Percentiles rank a stretch among this genome's conserved stretches.
Conservation (phyloP, 2,329 filamentous ascomycete genomes). For the Fusarium tanahbumbuense region DNA sequence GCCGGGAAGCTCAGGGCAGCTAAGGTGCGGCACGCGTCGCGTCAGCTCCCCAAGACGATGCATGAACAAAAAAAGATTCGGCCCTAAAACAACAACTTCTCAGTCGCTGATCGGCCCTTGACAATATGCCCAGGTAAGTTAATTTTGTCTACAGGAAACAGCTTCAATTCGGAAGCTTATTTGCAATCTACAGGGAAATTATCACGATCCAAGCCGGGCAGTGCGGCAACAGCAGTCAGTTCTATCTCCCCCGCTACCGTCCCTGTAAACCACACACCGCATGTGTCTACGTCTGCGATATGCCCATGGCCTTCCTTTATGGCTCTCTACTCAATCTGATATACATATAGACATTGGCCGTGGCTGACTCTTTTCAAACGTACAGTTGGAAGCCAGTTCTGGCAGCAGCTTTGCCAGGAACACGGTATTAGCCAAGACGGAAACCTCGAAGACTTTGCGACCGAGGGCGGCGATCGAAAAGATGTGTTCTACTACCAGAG, state of each 20-base stretch:
- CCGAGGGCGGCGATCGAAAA: conserved; percentile 96
- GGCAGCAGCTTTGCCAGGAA: conserved; percentile 98
- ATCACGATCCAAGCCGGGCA: conserved; percentile 99
- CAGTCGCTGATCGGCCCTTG: conserved; percentile 11
- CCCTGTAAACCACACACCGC: neutral
- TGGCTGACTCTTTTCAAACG: conserved; percentile 50
- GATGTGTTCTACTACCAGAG: conserved; percentile 99
- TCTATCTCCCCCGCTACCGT: conserved; percentile 24
- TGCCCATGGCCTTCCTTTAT: neutral
- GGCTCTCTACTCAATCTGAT: neutral
- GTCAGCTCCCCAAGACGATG: conserved; percentile 28
- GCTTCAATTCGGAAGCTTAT: conserved; percentile 10
- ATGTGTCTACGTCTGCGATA: conserved; percentile 8
- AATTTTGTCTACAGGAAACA: neutral
- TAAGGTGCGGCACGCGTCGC: conserved; percentile 40
- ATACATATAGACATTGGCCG: neutral
- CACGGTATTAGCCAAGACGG: conserved; percentile 98
- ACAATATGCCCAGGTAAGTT: conserved; percentile 45
- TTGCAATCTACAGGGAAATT: conserved; percentile 77
- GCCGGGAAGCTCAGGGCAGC: conserved; percentile 17
- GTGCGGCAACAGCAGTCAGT: conserved; percentile 98
- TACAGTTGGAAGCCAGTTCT: conserved; percentile 94
- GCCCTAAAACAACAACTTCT: conserved; percentile 32
- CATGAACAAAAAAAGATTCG: conserved; percentile 23
- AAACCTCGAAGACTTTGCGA: conserved; percentile 97